A percentile compares a stretch with the other conserved stretches of the same genome.
Conservation (phyloP, 1,284 basidiomycete species). For the Boletus semigastroideus region DNA sequence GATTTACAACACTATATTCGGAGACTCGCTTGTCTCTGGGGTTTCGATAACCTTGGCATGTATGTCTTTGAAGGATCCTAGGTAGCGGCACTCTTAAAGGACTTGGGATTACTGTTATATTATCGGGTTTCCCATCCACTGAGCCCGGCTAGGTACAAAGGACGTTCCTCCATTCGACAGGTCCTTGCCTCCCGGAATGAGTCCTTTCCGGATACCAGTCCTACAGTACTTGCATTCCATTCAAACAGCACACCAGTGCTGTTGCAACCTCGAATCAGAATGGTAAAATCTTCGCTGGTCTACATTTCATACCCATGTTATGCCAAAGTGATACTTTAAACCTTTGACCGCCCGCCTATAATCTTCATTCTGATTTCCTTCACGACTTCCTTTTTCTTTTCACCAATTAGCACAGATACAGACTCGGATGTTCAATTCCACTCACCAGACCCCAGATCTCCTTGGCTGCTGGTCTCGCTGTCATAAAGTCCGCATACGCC, state of each 20-base stretch:
- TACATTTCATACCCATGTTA: no score
- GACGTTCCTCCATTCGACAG: no score
- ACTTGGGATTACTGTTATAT: not conserved
- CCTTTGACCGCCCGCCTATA: not conserved
- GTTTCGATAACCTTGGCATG: not conserved
- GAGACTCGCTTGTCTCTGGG: not conserved
- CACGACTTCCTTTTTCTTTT: not conserved
- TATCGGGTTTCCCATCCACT: no score
- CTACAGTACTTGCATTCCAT: not conserved
- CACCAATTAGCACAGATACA: not conserved
- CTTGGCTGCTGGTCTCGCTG: not conserved
- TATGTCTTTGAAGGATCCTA: no score
- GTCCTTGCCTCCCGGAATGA: no score
- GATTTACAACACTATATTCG: slow-evolving; percentile 9
- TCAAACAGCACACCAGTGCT: no score
- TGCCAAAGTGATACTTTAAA: no score
- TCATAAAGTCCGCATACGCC: slow-evolving; percentile 32
- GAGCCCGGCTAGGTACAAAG: no score
- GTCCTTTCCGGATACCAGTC: no score
- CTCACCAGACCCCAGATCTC: not conserved
- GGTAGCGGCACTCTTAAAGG: not conserved
- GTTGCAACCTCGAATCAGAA: no score
- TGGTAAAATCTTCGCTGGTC: no score
- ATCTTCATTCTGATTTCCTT: not conserved
- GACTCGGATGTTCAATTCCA: not conserved